Evolutionary conservation across 805 yeast genomes (phyloP).

Genomic region (Wickerhamomyces silvicola): DNA sequence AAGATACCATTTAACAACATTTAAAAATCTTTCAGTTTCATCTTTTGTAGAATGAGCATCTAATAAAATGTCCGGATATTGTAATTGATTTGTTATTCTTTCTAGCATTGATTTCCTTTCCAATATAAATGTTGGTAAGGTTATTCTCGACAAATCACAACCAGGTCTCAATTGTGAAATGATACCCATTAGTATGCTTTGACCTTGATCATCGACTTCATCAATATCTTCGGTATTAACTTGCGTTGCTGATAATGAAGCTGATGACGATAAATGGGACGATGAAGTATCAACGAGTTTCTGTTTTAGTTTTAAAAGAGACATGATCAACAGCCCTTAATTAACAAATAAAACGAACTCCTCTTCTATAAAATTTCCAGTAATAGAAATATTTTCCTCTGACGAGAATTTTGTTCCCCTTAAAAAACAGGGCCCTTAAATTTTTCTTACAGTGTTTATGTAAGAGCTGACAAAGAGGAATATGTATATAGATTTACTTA

Average conservation of each 20-base stretch:
- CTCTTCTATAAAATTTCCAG: too few relatives aligned
- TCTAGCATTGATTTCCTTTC: conserved; percentile 96
- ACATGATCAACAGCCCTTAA: too few relatives aligned
- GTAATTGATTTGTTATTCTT: conserved; percentile 82
- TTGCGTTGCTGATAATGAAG: conserved; percentile 1
- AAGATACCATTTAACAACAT: conserved; percentile 82
- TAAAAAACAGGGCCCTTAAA: too few relatives aligned
- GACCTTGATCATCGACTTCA: conserved; percentile 87
- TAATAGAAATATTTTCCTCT: too few relatives aligned
- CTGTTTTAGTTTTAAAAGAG: conserved; percentile 11
- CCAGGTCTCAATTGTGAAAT: conserved; percentile 92
- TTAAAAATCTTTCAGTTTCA: conserved; percentile 61
- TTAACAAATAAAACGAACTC: too few relatives aligned
- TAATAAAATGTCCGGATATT: conserved; percentile 69
- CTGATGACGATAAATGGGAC: not conserved
- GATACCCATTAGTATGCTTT: conserved; percentile 77
- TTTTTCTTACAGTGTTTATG: too few relatives aligned
- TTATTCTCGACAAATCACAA: conserved; percentile 80
- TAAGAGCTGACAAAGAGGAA: too few relatives aligned
- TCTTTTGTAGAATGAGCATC: conserved; percentile 58
- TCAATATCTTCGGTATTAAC: conserved; percentile 67
- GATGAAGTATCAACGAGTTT: conserved; percentile 4
- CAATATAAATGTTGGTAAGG: conserved; percentile 89
- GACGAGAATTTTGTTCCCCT: too few relatives aligned
- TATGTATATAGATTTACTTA: too few relatives aligned